Base-by-base conservation (phyloP, 345 rosid species). In the Nephelium lappaceum region DNA sequence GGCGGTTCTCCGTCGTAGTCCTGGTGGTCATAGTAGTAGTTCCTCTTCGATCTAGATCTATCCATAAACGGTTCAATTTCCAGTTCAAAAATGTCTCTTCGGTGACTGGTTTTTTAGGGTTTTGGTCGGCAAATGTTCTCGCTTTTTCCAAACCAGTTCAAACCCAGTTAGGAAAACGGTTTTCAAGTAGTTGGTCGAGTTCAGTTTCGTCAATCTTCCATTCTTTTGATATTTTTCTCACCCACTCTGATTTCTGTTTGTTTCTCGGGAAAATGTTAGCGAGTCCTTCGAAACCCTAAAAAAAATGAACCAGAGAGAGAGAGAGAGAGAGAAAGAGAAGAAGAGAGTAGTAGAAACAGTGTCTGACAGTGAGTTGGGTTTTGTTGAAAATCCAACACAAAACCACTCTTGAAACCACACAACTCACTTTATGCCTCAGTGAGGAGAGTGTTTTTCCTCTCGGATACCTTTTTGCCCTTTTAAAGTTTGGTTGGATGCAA, bases 11-110 rank as follows among this genome's bases (percentile, higher is more conserved):
- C 92, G 0, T 92, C 98, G 84, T 91, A 91, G 87, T 97, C 97
- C 74, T 89, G 98, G 85, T 93, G 97, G 83, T 93, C 98, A 74
- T 92, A 91, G 89, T 91, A 91, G 87, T 91, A 91, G 87, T 89
- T 93, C 75, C 99, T 79, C 88, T 94, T 95, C 47, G 98, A 95
- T 95, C 99, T 95, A 73, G 98, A 92, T 90, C 99, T 90, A 78
- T 95, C 99, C 98, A 93, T 93, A 49, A 3, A 58, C 12, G 25
- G 62, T 57, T 57, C 62, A 57, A 57, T 57, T 57, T 14, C 19
- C 3, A 18, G 15, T 49, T 49, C 55, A 49, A 49, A 49, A 11
- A 12, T 14, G 19, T 14, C 18, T 47, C 55, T 49, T 24, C 24
- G 62, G 62, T 19, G n/a, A 51, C 43, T 41, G 16, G 14, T 16